A percentile compares a stretch with the other conserved stretches of the same genome.
phyloP scores from a whole-genome alignment of 352 stramenopile genomes.

The Pythium utonaiense region DNA sequence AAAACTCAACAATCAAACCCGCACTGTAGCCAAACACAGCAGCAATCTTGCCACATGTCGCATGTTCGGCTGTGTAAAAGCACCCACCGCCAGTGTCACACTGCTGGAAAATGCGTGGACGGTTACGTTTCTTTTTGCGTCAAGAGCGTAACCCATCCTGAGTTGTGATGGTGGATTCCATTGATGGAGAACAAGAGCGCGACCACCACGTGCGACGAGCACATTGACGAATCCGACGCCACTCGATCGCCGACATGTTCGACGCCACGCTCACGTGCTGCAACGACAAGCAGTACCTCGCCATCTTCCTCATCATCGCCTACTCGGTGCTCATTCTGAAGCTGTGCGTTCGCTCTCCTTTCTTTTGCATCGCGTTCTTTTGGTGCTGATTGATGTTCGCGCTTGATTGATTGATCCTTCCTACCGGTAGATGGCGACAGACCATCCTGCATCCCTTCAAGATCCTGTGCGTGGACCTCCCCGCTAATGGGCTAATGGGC shows the following conservation, averaged over 20 bases:
- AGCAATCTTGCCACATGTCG: neutral
- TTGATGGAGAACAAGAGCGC: neutral
- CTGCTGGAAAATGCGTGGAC: constrained; percentile 1
- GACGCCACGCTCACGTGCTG: constrained; percentile 79
- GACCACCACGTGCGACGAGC: neutral
- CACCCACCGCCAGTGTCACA: neutral
- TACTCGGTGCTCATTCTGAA: constrained; percentile 88
- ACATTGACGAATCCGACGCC: neutral
- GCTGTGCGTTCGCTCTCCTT: constrained; percentile 37
- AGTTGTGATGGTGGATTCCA: neutral
- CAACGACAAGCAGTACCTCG: constrained; percentile 85
- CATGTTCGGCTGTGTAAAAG: neutral
- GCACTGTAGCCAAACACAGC: neutral
- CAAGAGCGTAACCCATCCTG: neutral
- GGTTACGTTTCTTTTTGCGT: constrained; percentile 3
- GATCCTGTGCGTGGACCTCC: constrained; percentile 58
- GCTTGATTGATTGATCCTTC: too few relatives aligned
- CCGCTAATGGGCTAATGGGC: too few relatives aligned
- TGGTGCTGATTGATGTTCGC: neutral
- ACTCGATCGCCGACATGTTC: constrained; percentile 24
- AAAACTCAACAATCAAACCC: neutral
- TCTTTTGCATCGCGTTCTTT: neutral
- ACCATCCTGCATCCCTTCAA: constrained; percentile 87
- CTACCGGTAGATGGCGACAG: constrained; percentile 66
- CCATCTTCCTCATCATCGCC: constrained; percentile 85